Evolutionary conservation across 2,329 filamentous ascomycete genomes (phyloP).

Genomic region (Cercospora sp.): DNA sequence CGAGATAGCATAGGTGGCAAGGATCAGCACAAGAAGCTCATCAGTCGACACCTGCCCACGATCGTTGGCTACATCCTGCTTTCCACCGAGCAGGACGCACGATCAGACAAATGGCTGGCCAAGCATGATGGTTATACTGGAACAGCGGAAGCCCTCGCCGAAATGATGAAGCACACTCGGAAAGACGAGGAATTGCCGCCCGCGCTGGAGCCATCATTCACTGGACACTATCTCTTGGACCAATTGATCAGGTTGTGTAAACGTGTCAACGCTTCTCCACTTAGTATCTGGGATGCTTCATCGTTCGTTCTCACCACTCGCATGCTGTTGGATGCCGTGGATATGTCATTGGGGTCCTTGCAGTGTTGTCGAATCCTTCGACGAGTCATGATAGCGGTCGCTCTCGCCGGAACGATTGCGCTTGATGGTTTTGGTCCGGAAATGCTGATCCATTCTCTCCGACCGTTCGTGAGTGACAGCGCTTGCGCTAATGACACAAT

Average conservation of each 20-base stretch:
- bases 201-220: slow-evolving; percentile 85
- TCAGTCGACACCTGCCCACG: slow-evolving; percentile 71
- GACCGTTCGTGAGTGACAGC: slow-evolving; percentile 74
- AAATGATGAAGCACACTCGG: slow-evolving; percentile 68
- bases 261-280: slow-evolving; percentile 63
- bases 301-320: slow-evolving; percentile 54
- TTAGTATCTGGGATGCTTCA: slow-evolving; percentile 40
- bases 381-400: slow-evolving; percentile 79
- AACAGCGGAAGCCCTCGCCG: slow-evolving; percentile 63
- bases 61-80: slow-evolving; percentile 76
- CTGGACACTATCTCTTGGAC: slow-evolving; percentile 70
- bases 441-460: slow-evolving; percentile 80
- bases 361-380: slow-evolving; percentile 84
- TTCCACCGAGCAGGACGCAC: slow-evolving; percentile 70
- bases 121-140: slow-evolving; percentile 52
- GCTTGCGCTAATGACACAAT: slow-evolving; percentile 90
- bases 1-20: slow-evolving; percentile 69
- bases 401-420: slow-evolving; percentile 72
- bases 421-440: slow-evolving; percentile 79
- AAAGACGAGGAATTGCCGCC: slow-evolving; percentile 67
- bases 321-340: slow-evolving; percentile 75
- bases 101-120: slow-evolving; percentile 58
- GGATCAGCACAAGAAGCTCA: slow-evolving; percentile 57
- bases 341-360: slow-evolving; percentile 79
- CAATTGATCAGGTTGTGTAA: slow-evolving; percentile 78